Percentiles rank a stretch among this genome's conserved stretches.
Evolutionary conservation across 108 stramenopile genomes (phyloP).

Genomic region (Fragilariopsis cylindrus): DNA sequence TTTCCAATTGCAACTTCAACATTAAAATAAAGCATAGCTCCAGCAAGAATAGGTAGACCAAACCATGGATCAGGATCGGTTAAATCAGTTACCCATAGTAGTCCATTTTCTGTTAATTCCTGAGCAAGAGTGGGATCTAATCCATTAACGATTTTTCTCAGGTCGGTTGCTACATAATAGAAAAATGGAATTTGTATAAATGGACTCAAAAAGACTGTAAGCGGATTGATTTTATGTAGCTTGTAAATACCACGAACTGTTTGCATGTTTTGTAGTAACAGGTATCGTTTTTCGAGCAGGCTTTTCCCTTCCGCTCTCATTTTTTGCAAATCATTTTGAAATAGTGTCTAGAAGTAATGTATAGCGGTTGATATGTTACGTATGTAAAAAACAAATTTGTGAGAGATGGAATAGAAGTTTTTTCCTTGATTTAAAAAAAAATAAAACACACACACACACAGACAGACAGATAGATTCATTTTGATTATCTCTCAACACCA

Average conservation of each 20-base stretch:
- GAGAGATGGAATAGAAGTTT: too few species aligned
- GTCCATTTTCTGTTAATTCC: slow-evolving; percentile 59
- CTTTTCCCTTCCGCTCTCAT: slow-evolving; percentile 46
- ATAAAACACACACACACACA: too few species aligned
- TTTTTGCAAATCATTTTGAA: slow-evolving; percentile 64
- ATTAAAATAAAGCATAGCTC: slow-evolving; percentile 71
- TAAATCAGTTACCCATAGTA: slow-evolving; percentile 78
- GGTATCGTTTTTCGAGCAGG: slow-evolving; percentile 31
- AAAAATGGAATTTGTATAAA: slow-evolving; percentile 82
- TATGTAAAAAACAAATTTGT: too few species aligned
- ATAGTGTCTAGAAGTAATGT: slow-evolving; percentile 26
- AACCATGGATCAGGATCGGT: slow-evolving; percentile 90
- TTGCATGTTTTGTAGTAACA: slow-evolving; percentile 53
- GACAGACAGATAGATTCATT: too few species aligned
- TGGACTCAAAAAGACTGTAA: slow-evolving; percentile 74
- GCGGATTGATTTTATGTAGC: slow-evolving; percentile 69
- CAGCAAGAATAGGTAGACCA: slow-evolving; percentile 76
- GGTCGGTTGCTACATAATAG: slow-evolving; percentile 75
- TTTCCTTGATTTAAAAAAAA: too few species aligned
- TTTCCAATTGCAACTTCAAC: slow-evolving; percentile 82
- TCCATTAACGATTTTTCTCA: slow-evolving; percentile 83
- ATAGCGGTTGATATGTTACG: too few species aligned
- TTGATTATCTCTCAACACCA: too few species aligned
- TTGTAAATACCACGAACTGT: slow-evolving; percentile 63
- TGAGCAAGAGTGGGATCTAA: slow-evolving; percentile 78